Evolutionary conservation across 306 rosid species (phyloP), one percentile per base, ranked within the genome.

Genomic region (Prinsepia uniflora): DNA sequence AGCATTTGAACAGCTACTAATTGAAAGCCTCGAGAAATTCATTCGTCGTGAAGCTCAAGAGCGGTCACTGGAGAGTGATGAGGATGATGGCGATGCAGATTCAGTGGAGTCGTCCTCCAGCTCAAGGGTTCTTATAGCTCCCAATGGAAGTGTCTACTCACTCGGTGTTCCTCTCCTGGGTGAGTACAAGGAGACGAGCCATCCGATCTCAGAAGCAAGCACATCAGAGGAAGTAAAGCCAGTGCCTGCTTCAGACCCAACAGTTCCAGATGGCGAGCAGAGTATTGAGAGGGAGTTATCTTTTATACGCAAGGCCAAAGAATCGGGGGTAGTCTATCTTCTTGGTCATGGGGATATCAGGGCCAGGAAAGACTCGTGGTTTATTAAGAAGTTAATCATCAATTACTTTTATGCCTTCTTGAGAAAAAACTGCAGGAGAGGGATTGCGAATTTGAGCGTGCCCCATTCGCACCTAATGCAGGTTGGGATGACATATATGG

Each of bases 401-500:
- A 93, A 93, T 67, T 93, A 93, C 84, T 93, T 90, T 40, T 93
- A 93, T 39, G 96, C 97, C 5, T 90, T 90, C 76, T 81, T 93
- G 80, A 90, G 98, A 75, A 93, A 89, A 78, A 93, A 93, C 71
- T 87, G 98, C 85, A 72, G 98, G 75, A 84, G 97, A 76, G 98
- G 98, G 24, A 90, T 83, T 80, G 88, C 98, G 10, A 93, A 84
- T 72, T 79, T 90, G 81, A 93, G 96, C 39, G 98, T 93, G 50
- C 98, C 97, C 45, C 98, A 93, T 78, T 84, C 98, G 12, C 79
- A 93, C 79, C 85, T 93, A 76, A 88, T 93, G 86, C 98, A 93
- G 87, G 98, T 93, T 65, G 92, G 97, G 77, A 93, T 93, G 98
- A 88, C 96, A 61, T 93, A 93, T 80, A 93, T 93, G 98, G 98